Percentiles rank a stretch among this genome's conserved stretches.
These are phyloP conservation scores for Spergularia marina DNA, from an alignment of 148 eudicot genomes.

Conservation along the genomic window DNA sequence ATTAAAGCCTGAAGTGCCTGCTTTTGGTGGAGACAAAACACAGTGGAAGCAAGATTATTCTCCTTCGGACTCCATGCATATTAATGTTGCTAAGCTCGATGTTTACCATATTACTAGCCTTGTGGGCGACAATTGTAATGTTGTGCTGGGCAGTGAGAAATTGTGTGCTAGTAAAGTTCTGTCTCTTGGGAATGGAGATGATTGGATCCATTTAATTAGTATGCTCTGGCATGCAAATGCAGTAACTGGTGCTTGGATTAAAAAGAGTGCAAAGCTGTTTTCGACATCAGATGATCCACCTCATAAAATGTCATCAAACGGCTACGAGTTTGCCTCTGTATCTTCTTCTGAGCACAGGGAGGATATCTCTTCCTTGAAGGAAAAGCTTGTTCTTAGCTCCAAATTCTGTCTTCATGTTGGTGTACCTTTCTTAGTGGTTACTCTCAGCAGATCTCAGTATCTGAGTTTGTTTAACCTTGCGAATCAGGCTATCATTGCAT, in stretches of 20 bases:
- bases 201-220: conserved; percentile 50
- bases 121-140: conserved; percentile 25
- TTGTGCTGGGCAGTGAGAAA: conserved; percentile 23
- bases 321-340: conserved; percentile 71
- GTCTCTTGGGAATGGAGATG: conserved; percentile 41
- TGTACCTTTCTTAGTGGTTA: conserved; percentile 49
- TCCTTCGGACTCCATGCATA: conserved; percentile 53
- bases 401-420: conserved; percentile 50
- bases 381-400: conserved; percentile 72
- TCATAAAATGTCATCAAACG: conserved; percentile 40
- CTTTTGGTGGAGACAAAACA: conserved; percentile 28
- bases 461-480: conserved; percentile 41
- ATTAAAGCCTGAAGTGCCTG: conserved; percentile 33
- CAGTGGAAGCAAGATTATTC: conserved; percentile 32
- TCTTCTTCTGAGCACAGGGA: conserved; percentile 50
- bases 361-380: conserved; percentile 39
- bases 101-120: conserved; percentile 42
- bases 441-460: conserved; percentile 48
- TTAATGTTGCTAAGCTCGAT: conserved; percentile 52
- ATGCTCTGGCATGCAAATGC: conserved; percentile 64
- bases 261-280: conserved; percentile 58
- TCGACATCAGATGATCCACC: conserved; percentile 60
- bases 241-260: conserved; percentile 67
- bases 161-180: conserved; percentile 46
- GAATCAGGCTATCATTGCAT: conserved; percentile 43